These are phyloP conservation scores for Euphorbia lathyris DNA, from an alignment of 345 rosid species.

Conservation along the genomic window DNA sequence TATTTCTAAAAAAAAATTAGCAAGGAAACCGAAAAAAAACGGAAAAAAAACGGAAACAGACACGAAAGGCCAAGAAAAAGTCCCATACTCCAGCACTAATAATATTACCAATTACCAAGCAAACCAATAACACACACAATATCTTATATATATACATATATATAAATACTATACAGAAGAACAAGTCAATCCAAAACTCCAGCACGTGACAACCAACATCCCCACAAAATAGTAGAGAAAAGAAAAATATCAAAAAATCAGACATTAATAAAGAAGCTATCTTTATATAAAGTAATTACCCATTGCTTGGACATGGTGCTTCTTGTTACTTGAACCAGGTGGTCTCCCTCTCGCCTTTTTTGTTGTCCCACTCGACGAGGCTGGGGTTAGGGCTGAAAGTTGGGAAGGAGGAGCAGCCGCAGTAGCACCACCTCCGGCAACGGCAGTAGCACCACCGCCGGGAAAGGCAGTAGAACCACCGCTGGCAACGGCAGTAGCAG, in stretches of 20 bases:
- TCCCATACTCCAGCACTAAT: neutral
- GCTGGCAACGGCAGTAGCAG: neutral
- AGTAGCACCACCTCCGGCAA: neutral
- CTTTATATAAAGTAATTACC: constrained; percentile 37
- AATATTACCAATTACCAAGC: constrained; percentile 1
- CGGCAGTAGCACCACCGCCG: neutral
- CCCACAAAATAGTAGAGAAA: neutral
- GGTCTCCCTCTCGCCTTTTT: constrained; percentile 84
- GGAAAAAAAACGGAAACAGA: too few species aligned
- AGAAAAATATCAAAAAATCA: constrained; percentile 3
- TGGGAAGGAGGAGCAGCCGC: too few species aligned
- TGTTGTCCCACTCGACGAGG: constrained; percentile 38
- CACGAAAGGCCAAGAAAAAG: constrained; percentile 7
- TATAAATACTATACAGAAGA: neutral
- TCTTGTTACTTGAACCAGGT: constrained; percentile 76
- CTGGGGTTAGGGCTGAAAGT: neutral
- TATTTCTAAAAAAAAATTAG: too few species aligned
- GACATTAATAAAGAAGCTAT: neutral
- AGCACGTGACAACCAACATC: constrained; percentile 14
- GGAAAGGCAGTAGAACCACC: neutral
- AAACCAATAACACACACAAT: neutral
- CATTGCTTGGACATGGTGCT: constrained; percentile 45
- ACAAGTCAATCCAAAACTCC: constrained; percentile 6
- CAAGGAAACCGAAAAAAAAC: too few species aligned
- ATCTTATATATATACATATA: neutral